phyloP scores from a whole-genome alignment of 805 yeast species.

The Grigorovia yakushimaensis region DNA sequence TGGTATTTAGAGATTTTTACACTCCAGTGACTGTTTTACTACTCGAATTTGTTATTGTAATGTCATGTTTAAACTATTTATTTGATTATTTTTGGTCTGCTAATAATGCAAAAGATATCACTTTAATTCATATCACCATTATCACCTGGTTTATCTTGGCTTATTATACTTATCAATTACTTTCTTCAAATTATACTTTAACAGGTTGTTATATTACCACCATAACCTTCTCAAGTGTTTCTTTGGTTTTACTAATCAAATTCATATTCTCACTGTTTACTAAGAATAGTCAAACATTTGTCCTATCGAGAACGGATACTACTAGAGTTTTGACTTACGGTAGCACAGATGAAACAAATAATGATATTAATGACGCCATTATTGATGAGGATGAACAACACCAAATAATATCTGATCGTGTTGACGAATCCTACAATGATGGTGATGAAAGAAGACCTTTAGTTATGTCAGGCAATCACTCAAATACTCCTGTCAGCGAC shows the following conservation, averaged over 20 bases:
- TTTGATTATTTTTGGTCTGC: conserved; percentile 31
- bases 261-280: conserved; percentile 1
- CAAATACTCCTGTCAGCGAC: background rate
- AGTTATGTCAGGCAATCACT: background rate
- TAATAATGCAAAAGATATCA: conserved; percentile 48
- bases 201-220: conserved; percentile 45
- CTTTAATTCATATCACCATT: conserved; percentile 44
- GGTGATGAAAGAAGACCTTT: conserved; percentile 30
- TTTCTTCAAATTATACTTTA: conserved; percentile 34
- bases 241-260: conserved; percentile 1
- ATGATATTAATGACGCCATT: background rate
- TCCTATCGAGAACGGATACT: background rate
- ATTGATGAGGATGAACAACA: background rate
- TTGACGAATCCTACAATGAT: background rate
- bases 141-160: conserved; percentile 49
- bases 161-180: conserved; percentile 40
- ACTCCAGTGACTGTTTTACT: conserved; percentile 42
- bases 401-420: background rate
- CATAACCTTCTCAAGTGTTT: conserved; percentile 30
- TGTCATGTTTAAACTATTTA: conserved; percentile 43
- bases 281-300: background rate
- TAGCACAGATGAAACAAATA: background rate
- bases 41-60: conserved; percentile 40
- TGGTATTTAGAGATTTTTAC: conserved; percentile 42
- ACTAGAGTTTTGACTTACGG: too few species aligned